Evolutionary conservation across 2,329 filamentous ascomycete species (phyloP), one percentile per base, ranked within the genome.

Genomic region (Periconia sp.): DNA sequence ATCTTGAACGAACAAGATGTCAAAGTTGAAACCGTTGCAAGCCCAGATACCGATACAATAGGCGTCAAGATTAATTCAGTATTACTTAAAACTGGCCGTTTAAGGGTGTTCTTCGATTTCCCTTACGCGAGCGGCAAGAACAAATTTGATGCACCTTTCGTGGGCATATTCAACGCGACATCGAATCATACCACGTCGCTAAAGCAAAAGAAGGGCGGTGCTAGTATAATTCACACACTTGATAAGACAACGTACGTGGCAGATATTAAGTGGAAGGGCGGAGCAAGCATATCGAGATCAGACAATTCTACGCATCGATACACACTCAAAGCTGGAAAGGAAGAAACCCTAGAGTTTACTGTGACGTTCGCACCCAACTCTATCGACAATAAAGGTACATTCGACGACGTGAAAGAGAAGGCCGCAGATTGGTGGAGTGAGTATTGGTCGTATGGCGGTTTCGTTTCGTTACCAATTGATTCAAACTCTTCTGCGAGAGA

Each of bases 71-170:
- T 80, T 9, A 58, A 68, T 10, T 80, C 76, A 0, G 54, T 65
- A 1, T 58, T 79, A 3, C 49, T 81, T 6, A 56, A 52, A 4
- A 48, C 50, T 1, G 71, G 68, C 0, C 50, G 56, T 4, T 54
- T 81, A 6, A 73, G 74, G 0, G 55, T 81, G 5, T 79, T 79
- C 50, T 73, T 81, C 40, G 78, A 81, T 40, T 81, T 78, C 40
- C 78, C 79, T 3, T 75, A 77, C 39, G 68, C 77, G 15, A 75
- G 70, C 12, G 68, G 69, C 9, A 59, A 61, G 18, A 76, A 78
- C 50, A 80, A 81, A 50, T 81, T 81, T 42, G 77, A 81, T 25
- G 77, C 76, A 2, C 78, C 79, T 1, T 81, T 76, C 46, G 78
- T 82, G 2, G 78, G 78, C 1, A 58, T 78, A 4, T 79, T 75